Conservation (phyloP, 2,329 filamentous ascomycete genomes). For the Pseudocercospora musae region DNA sequence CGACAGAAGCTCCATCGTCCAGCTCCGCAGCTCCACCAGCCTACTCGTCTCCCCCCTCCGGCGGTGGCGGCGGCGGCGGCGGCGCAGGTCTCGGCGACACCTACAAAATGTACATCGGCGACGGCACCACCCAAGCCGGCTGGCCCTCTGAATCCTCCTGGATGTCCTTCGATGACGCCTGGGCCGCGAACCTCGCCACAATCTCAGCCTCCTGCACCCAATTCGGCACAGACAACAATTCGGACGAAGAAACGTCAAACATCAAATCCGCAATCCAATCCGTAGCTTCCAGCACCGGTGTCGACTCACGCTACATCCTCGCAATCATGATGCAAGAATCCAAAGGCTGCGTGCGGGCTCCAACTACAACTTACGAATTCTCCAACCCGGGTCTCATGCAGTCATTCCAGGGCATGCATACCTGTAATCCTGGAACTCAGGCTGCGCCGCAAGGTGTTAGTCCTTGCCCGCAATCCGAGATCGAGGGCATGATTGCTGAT, state of each 20-base stretch:
- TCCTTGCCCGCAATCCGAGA: constrained; percentile 41
- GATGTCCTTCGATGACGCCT: constrained; percentile 32
- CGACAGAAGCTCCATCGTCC: constrained; percentile 6
- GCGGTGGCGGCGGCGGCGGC: constrained; percentile 7
- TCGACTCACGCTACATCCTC: constrained; percentile 44
- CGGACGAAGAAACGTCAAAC: constrained; percentile 37
- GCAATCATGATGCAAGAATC: constrained; percentile 48
- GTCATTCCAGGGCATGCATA: constrained; percentile 39
- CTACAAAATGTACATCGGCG: constrained; percentile 27
- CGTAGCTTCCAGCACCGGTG: constrained; percentile 32
- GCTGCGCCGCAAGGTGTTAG: constrained; percentile 26
- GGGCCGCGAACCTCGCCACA: constrained; percentile 34
- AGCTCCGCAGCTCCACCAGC: constrained; percentile 3
- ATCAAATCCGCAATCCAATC: constrained; percentile 40
- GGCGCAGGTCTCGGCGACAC: constrained; percentile 15
- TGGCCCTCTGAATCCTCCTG: constrained; percentile 29
- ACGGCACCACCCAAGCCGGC: constrained; percentile 22
- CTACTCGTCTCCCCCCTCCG: constrained; percentile 4
- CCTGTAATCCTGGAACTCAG: constrained; percentile 35
- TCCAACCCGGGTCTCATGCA: constrained; percentile 50
- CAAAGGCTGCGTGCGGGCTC: constrained; percentile 47
- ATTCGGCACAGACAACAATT: constrained; percentile 38
- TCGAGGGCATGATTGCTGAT: constrained; percentile 44
- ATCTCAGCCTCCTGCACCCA: constrained; percentile 41
- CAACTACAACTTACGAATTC: constrained; percentile 42